phyloP scores from a whole-genome alignment of 352 stramenopile species.

The Phytophthora cactorum region DNA sequence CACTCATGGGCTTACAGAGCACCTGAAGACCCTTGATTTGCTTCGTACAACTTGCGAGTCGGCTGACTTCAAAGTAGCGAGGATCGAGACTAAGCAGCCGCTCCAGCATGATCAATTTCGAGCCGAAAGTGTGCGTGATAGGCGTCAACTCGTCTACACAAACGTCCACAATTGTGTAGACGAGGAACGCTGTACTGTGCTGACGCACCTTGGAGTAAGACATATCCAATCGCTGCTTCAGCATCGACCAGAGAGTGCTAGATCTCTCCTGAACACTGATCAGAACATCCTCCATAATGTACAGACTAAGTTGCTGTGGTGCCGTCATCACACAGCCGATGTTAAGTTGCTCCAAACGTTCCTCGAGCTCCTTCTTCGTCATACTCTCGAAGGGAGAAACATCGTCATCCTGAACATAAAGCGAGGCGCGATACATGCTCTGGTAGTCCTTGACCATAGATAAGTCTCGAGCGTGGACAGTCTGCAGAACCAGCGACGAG shows the following conservation, averaged over 20 bases:
- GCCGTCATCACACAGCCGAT: conserved; percentile 74
- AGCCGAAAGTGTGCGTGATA: conserved; percentile 75
- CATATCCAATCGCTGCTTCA: conserved; percentile 70
- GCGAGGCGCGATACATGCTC: conserved; percentile 70
- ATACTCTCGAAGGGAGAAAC: conserved; percentile 66
- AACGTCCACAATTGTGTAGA: conserved; percentile 83
- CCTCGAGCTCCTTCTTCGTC: conserved; percentile 68
- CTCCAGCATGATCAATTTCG: conserved; percentile 78
- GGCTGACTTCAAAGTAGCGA: conserved; percentile 63
- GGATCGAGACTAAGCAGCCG: conserved; percentile 58
- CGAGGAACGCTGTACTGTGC: conserved; percentile 70
- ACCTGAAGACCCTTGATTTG: conserved; percentile 80
- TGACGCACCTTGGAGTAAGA: conserved; percentile 88
- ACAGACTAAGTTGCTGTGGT: conserved; percentile 79
- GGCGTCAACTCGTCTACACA: conserved; percentile 83
- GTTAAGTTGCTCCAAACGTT: conserved; percentile 60
- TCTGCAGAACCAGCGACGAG: conserved; percentile 75
- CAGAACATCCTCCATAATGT: conserved; percentile 73
- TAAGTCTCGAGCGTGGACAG: conserved; percentile 60
- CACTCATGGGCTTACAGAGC: conserved; percentile 75
- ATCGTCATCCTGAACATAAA: conserved; percentile 62
- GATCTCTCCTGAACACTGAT: conserved; percentile 74
- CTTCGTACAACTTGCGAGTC: conserved; percentile 59
- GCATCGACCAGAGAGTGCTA: conserved; percentile 52
- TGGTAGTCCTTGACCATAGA: conserved; percentile 70